Evolutionary conservation across 2,329 filamentous ascomycete species (phyloP), one percentile per base, ranked within the genome.

Genomic region (Neonectria neomacrospora): DNA sequence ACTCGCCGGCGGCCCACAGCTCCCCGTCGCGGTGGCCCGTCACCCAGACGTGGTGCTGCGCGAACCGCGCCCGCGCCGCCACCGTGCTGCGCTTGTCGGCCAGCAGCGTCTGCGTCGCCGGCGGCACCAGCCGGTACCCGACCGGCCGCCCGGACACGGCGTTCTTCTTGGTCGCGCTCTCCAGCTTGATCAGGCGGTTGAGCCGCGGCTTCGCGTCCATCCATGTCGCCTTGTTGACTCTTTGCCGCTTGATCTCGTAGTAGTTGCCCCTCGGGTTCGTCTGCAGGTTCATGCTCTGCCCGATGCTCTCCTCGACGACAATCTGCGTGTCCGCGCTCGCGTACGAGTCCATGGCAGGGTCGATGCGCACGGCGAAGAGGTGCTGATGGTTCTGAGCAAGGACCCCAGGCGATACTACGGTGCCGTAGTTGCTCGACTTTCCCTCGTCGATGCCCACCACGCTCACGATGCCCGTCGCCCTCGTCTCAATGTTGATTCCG

Each of bases 351-450:
- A 91, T 82, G 9, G 86, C 86, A 0, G 89, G 88, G 68, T 92
- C 89, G 52, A 92, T 85, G 1, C 90, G 83, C 44, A 88, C 77
- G 23, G 81, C 84, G 73, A 92, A 91, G 45, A 92, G 82, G 76
- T 92, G 90, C 73, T 92, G 90, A 67, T 92, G 90, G 74, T 91
- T 88, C 64, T 88, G 88, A 0, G 90, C 90, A 2, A 92, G 78
- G 0, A 89, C 86, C 0, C 90, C 90, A 0, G 87, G 85, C 0
- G 83, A 81, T 2, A 93, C 89, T 1, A 90, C 80, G 58, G 86
- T 91, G 20, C 88, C 88, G 73, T 84, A 90, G 7, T 74, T 75
- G 71, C 67, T 84, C 22, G 70, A 79, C 60, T 82, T 85, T 68
- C 85, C 84, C 70, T 78, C 84, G 58, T 86, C 85, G 58, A 90